Percentiles rank a stretch among this genome's conserved stretches.
phyloP scores from a whole-genome alignment of 805 yeast species.

The Candida vartiovaarae region DNA sequence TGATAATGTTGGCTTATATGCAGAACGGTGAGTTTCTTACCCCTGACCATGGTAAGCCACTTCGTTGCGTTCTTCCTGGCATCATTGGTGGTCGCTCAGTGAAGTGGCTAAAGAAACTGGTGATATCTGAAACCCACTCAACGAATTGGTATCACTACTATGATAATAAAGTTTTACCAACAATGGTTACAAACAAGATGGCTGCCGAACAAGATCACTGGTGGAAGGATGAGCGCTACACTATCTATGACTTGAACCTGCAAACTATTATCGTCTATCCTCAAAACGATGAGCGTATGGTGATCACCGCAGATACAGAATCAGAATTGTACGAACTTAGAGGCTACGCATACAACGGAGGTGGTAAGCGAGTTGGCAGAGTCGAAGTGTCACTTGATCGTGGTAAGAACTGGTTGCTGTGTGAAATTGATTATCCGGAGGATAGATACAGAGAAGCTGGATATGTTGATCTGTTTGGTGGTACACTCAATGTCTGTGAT shows the following conservation, averaged over 20 bases:
- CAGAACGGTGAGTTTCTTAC: slow-evolving; percentile 29
- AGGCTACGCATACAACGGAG: slow-evolving; percentile 32
- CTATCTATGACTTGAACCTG: slow-evolving; percentile 27
- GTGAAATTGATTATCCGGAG: slow-evolving; percentile 28
- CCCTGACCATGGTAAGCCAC: slow-evolving; percentile 32
- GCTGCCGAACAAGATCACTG: slow-evolving; percentile 25
- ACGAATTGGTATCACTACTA: slow-evolving; percentile 31
- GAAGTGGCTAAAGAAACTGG: slow-evolving; percentile 27
- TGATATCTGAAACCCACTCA: slow-evolving; percentile 27
- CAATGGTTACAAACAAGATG: slow-evolving; percentile 29
- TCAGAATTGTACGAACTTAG: slow-evolving; percentile 19
- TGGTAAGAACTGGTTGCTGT: slow-evolving; percentile 26
- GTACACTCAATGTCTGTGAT: slow-evolving; percentile 28
- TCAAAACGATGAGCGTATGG: slow-evolving; percentile 21
- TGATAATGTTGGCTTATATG: slow-evolving; percentile 28
- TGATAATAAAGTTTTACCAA: slow-evolving; percentile 31
- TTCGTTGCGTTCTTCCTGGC: slow-evolving; percentile 31
- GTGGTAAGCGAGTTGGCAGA: slow-evolving; percentile 28
- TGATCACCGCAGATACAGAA: slow-evolving; percentile 3
- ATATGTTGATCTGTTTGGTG: slow-evolving; percentile 26
- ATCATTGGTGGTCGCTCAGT: slow-evolving; percentile 34
- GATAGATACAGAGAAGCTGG: slow-evolving; percentile 27
- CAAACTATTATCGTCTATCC: slow-evolving; percentile 30
- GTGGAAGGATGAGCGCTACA: slow-evolving; percentile 34
- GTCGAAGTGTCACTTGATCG: slow-evolving; percentile 28